phyloP scores from a whole-genome alignment of 805 yeast genomes.

The Metschnikowia kofuensis region DNA sequence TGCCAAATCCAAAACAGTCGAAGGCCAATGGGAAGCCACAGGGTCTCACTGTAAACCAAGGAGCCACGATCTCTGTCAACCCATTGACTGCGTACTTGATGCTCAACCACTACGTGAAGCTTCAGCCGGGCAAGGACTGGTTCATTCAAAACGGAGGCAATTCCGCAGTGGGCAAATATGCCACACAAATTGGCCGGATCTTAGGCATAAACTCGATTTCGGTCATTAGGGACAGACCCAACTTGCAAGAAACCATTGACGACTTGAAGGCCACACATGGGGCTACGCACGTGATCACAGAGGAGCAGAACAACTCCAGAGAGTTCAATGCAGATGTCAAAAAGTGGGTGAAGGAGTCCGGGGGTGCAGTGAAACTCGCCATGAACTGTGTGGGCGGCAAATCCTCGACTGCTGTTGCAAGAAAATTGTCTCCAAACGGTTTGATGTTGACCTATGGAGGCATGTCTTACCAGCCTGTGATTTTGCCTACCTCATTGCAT shows the following conservation, averaged over 20 bases:
- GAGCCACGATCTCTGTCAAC: conserved; percentile 89
- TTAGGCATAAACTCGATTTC: conserved; percentile 81
- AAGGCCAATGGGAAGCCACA: conserved; percentile 30
- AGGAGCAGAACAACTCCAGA: conserved; percentile 71
- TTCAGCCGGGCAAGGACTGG: conserved; percentile 74
- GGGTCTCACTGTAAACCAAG: conserved; percentile 48
- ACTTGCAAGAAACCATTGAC: conserved; percentile 55
- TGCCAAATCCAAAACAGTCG: conserved; percentile 53
- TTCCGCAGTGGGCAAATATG: conserved; percentile 91
- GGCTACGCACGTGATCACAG: conserved; percentile 88
- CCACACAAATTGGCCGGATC: conserved; percentile 78
- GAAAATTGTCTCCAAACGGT: conserved; percentile 75
- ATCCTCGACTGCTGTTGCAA: conserved; percentile 74
- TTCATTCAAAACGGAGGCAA: conserved; percentile 95
- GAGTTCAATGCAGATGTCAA: conserved; percentile 62
- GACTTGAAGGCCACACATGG: conserved; percentile 61
- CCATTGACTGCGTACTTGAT: conserved; percentile 91
- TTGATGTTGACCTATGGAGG: conserved; percentile 92
- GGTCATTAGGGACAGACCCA: conserved; percentile 82
- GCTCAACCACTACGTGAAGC: conserved; percentile 65
- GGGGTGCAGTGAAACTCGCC: conserved; percentile 65
- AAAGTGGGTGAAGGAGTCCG: conserved; percentile 47
- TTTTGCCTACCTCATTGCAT: conserved; percentile 82
- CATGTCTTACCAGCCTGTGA: conserved; percentile 94
- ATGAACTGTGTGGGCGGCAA: conserved; percentile 94